Percentiles rank a stretch among this genome's conserved stretches.
These are phyloP conservation scores for Leptographium wingfieldii DNA, from an alignment of 2,329 filamentous ascomycete genomes.

Conservation along the genomic window DNA sequence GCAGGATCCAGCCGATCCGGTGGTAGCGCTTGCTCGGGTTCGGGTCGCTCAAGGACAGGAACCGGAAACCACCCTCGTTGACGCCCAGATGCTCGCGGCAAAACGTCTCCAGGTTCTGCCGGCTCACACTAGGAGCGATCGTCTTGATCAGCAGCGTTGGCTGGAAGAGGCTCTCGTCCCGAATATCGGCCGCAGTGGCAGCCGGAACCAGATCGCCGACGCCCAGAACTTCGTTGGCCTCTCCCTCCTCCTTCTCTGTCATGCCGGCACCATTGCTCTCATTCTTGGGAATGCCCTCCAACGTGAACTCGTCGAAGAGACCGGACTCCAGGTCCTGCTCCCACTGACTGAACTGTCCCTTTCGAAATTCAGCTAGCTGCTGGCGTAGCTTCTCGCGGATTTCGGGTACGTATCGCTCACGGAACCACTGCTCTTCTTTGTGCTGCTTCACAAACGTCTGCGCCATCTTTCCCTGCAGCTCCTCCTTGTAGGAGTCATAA, in stretches of 20 bases:
- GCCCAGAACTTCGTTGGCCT: conserved; percentile 85
- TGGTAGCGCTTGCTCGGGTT: conserved; percentile 97
- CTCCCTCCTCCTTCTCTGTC: conserved; percentile 89
- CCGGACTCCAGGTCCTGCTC: conserved; percentile 75
- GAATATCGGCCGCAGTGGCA: conserved; percentile 70
- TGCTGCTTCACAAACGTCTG: conserved; percentile 82
- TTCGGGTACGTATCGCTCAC: conserved; percentile 81
- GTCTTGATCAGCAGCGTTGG: conserved; percentile 96
- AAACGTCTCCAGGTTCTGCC: conserved; percentile 84
- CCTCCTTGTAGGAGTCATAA: conserved; percentile 56
- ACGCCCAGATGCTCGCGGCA: conserved; percentile 91
- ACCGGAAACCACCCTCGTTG: conserved; percentile 83
- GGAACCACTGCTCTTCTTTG: conserved; percentile 96
- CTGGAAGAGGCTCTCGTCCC: conserved; percentile 77
- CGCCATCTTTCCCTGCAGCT: conserved; percentile 66
- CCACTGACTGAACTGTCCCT: conserved; percentile 73
- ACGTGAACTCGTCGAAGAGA: conserved; percentile 83
- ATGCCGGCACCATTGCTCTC: conserved; percentile 82
- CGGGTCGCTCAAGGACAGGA: conserved; percentile 89
- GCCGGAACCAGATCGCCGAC: conserved; percentile 83
- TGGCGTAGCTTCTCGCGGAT: conserved; percentile 61
- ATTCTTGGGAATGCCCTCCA: conserved; percentile 87
- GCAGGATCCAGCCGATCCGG: conserved; percentile 95
- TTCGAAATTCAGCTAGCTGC: conserved; percentile 69
- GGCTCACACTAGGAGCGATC: conserved; percentile 88